phyloP scores from a whole-genome alignment of 805 yeast genomes.

The Spathaspora girioi region DNA sequence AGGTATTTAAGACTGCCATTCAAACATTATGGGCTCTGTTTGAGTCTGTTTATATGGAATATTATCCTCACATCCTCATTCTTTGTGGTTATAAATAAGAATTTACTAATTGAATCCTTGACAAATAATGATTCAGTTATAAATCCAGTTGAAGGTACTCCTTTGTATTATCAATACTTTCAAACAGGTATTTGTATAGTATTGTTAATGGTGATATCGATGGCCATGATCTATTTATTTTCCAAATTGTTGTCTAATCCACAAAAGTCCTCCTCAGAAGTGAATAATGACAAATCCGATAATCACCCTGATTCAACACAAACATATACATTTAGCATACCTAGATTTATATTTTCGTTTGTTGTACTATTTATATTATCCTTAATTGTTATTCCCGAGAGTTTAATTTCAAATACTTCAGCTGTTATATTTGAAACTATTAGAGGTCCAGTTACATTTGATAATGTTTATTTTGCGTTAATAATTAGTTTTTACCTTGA shows the following conservation, averaged over 20 bases:
- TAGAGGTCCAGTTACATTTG: slow-evolving; percentile 15
- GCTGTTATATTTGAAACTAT: slow-evolving; percentile 10
- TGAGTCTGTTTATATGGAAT: neutral
- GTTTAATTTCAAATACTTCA: slow-evolving; percentile 19
- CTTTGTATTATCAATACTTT: slow-evolving; percentile 8
- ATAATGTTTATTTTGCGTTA: slow-evolving; percentile 21
- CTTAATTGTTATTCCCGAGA: slow-evolving; percentile 8
- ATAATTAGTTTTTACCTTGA: slow-evolving; percentile 12
- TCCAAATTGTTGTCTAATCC: slow-evolving; percentile 1
- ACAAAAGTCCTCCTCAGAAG: no score
- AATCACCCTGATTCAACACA: no score
- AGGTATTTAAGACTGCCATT: neutral
- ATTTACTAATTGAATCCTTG: neutral
- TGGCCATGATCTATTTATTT: slow-evolving; percentile 8
- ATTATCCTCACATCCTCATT: neutral
- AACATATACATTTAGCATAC: neutral
- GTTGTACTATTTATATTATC: neutral
- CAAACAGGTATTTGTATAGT: slow-evolving; percentile 11
- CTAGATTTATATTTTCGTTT: neutral
- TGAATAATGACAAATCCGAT: no score
- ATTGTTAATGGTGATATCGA: slow-evolving; percentile 9
- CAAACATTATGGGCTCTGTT: neutral
- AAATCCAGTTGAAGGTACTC: neutral
- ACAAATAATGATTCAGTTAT: neutral
- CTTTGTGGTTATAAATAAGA: neutral